Evolutionary conservation across 306 rosid genomes (phyloP).

Genomic region (Senna tora): DNA sequence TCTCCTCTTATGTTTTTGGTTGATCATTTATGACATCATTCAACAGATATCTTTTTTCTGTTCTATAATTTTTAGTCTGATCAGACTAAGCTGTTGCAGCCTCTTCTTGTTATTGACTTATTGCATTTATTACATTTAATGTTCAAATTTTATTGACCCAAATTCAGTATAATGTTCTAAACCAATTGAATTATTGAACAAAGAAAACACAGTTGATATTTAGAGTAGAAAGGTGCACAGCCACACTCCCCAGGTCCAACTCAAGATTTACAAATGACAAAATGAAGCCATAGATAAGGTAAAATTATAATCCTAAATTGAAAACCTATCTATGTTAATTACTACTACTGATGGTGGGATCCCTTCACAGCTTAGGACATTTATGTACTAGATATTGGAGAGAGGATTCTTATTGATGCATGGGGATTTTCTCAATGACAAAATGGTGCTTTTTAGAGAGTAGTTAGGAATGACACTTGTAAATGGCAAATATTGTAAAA

Average conservation of each 20-base stretch:
- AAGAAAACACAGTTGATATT: too few relatives aligned
- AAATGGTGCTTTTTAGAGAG: not conserved
- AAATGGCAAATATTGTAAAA: not conserved
- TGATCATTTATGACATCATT: constrained; percentile 30
- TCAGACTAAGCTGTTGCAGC: constrained; percentile 29
- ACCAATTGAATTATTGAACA: not conserved
- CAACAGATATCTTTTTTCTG: constrained; percentile 15
- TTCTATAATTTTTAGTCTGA: constrained; percentile 10
- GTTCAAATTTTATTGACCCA: constrained; percentile 5
- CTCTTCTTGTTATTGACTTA: constrained; percentile 17
- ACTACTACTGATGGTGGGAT: constrained; percentile 1
- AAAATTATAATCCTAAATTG: too few relatives aligned
- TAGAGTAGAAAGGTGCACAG: too few relatives aligned
- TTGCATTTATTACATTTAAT: constrained; percentile 21
- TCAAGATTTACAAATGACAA: too few relatives aligned
- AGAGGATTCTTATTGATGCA: not conserved
- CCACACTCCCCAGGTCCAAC: too few relatives aligned
- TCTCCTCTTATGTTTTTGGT: constrained; percentile 32
- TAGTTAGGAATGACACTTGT: not conserved
- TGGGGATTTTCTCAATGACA: not conserved
- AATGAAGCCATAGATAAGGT: too few relatives aligned
- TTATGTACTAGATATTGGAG: not conserved
- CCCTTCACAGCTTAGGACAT: not conserved
- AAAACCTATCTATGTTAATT: too few relatives aligned
- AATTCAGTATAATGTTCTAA: not conserved